Evolutionary conservation across 805 yeast genomes (phyloP), one percentile per base, ranked within the genome.

Genomic region (Monosporozyma solicola): DNA sequence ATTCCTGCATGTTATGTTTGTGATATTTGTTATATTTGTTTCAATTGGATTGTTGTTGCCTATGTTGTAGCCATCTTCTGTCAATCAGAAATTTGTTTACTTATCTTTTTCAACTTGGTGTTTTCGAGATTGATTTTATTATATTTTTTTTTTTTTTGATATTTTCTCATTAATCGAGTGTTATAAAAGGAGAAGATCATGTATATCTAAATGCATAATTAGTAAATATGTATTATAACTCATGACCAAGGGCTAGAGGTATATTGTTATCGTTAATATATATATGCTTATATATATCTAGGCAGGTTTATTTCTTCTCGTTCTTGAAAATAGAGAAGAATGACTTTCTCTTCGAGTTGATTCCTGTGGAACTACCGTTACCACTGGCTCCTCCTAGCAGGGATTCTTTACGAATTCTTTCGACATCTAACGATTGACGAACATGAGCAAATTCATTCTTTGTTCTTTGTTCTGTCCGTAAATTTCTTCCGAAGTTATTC

Each of bases 371-470:
- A 16, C 33, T 45, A 9, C 43, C 35, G 8, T 44, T 45, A 10
- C 22, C 24, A 10, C 53, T 54, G 24, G 37, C 20, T n/a, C 29
- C 31, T 9, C 29, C 43, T 20, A 25, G 20, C 15, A 37, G 16
- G 7, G 50, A 49, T 2, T 55, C 56, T n/a, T 48, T 51, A 45
- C 63, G 62, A 13, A 62, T 37, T 50, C 60, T 56, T 41, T 64
- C 68, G 33, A 65, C 54, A 51, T 65, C 69, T 10, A 65, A 50
- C 6, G 69, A 65, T 49, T 62, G 65, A 15, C 68, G 63, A 1
- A 61, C 63, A 45, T 46, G 52, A 24, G 50, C 43, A 11, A 47
- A 47, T 10, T 27, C 43, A 39, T 39, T 39, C 15, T 16, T 39
- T 8, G 9, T 20, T 8, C 25, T 39, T 20, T 39, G 43, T 39